Evolutionary conservation across 2,329 filamentous ascomycete species (phyloP).

Genomic region (Biscogniauxia marginata): DNA sequence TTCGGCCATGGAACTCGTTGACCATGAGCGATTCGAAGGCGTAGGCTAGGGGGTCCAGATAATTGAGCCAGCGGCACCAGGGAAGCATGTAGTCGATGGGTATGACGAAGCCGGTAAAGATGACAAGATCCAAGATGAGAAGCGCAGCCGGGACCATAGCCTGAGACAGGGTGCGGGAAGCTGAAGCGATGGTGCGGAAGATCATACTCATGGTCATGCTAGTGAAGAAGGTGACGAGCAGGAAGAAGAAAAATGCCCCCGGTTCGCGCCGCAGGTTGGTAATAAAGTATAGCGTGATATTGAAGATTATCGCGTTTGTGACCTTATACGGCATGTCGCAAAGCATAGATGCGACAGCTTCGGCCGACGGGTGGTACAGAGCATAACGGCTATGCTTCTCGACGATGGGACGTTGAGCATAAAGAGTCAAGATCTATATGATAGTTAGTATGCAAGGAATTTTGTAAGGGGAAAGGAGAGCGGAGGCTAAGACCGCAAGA

Average conservation of each 20-base stretch:
- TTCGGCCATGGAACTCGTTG: slow-evolving; percentile 73
- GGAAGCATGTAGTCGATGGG: slow-evolving; percentile 68
- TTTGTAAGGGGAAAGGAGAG: background rate
- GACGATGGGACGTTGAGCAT: slow-evolving; percentile 85
- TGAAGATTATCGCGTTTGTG: slow-evolving; percentile 72
- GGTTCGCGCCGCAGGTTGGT: slow-evolving; percentile 73
- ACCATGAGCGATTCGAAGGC: slow-evolving; percentile 78
- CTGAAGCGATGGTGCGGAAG: slow-evolving; percentile 77
- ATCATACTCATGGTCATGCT: slow-evolving; percentile 83
- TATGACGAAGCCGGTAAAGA: slow-evolving; percentile 69
- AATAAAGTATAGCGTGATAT: slow-evolving; percentile 83
- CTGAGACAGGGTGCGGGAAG: slow-evolving; percentile 68
- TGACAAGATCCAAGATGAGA: slow-evolving; percentile 65
- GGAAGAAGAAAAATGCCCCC: slow-evolving; percentile 81
- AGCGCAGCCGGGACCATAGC: slow-evolving; percentile 60
- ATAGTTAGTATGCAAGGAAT: slow-evolving; percentile 17
- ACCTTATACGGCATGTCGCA: slow-evolving; percentile 84
- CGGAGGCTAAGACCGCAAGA: too few species aligned
- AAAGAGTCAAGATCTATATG: slow-evolving; percentile 75
- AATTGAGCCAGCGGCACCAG: slow-evolving; percentile 84
- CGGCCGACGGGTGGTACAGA: slow-evolving; percentile 84
- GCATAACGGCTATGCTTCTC: slow-evolving; percentile 88
- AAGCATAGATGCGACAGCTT: slow-evolving; percentile 85
- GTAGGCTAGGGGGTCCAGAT: slow-evolving; percentile 76
- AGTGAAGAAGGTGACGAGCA: slow-evolving; percentile 70